Evolutionary conservation across 2,329 filamentous ascomycete species (phyloP).

Genomic region (Tolypocladium paradoxum): DNA sequence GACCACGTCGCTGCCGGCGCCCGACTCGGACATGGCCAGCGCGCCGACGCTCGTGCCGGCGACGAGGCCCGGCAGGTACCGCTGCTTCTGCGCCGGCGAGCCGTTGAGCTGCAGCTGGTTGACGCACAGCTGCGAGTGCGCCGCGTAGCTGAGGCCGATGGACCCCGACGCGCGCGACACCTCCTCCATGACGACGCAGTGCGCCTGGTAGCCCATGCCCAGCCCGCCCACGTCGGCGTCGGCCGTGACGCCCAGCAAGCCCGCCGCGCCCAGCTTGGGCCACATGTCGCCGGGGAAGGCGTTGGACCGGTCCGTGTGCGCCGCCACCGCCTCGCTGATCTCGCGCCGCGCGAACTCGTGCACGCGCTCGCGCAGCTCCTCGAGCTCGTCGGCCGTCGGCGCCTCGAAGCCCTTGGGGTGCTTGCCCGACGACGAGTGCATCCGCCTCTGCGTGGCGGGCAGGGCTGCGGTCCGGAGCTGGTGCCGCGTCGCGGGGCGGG

Average conservation of each 20-base stretch:
- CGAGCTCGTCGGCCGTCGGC: conserved; percentile 61
- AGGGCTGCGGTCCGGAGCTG: conserved; percentile 23
- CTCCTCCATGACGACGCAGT: conserved; percentile 93
- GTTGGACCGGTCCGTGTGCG: conserved; percentile 75
- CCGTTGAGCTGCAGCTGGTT: conserved; percentile 95
- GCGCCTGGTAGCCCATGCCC: conserved; percentile 90
- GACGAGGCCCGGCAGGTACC: conserved; percentile 71
- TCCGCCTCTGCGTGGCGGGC: conserved; percentile 19
- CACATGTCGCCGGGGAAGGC: conserved; percentile 87
- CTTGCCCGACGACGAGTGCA: conserved; percentile 40
- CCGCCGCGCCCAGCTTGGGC: conserved; percentile 84
- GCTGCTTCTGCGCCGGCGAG: conserved; percentile 63
- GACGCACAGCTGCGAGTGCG: conserved; percentile 90
- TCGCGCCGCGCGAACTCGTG: conserved; percentile 85
- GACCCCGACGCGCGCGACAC: conserved; percentile 75
- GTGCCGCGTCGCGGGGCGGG: conserved; percentile 17
- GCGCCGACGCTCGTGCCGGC: conserved; percentile 74
- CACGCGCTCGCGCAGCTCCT: conserved; percentile 72
- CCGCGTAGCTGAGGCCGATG: conserved; percentile 85
- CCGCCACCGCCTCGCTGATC: conserved; percentile 73
- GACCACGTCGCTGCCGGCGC: conserved; percentile 85
- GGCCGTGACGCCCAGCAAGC: conserved; percentile 84
- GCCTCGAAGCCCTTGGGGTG: conserved; percentile 54
- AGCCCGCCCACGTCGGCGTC: conserved; percentile 86
- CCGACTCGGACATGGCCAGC: conserved; percentile 90